Conservation (phyloP, 345 rosid genomes). For the Eutrema heterophyllum region DNA sequence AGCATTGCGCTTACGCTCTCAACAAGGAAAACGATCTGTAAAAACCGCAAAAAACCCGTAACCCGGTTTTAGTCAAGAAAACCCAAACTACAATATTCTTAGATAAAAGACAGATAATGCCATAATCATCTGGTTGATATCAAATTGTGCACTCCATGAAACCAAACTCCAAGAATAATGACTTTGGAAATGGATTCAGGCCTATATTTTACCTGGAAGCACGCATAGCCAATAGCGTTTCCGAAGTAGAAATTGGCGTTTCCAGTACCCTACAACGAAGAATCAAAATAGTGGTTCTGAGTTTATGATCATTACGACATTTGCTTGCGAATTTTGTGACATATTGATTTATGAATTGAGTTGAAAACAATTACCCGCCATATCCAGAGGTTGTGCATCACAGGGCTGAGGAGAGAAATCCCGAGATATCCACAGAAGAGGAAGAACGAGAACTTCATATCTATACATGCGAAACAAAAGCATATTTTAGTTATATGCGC, state of each 20-base stretch:
- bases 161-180: not conserved
- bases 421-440: constrained; percentile 93
- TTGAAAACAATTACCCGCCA: constrained; percentile 71
- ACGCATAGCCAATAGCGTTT: constrained; percentile 88
- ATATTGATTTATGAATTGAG: not conserved
- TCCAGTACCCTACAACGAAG: constrained; percentile 79
- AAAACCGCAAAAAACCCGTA: not conserved
- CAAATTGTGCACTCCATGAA: not conserved
- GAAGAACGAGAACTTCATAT: constrained; percentile 84
- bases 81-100: not conserved
- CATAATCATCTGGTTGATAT: not conserved
- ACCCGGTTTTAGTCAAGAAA: not conserved
- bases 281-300: constrained; percentile 1
- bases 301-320: not conserved
- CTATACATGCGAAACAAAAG: constrained; percentile 32
- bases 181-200: not conserved
- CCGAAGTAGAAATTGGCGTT: constrained; percentile 96
- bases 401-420: constrained; percentile 88
- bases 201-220: constrained; percentile 62
- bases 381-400: constrained; percentile 97
- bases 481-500: constrained; percentile 21
- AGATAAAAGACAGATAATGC: not conserved
- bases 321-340: not conserved
- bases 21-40: constrained; percentile 73
- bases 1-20: constrained; percentile 82